phyloP scores from a whole-genome alignment of 441 rosid species.

The Erodium trifolium region DNA sequence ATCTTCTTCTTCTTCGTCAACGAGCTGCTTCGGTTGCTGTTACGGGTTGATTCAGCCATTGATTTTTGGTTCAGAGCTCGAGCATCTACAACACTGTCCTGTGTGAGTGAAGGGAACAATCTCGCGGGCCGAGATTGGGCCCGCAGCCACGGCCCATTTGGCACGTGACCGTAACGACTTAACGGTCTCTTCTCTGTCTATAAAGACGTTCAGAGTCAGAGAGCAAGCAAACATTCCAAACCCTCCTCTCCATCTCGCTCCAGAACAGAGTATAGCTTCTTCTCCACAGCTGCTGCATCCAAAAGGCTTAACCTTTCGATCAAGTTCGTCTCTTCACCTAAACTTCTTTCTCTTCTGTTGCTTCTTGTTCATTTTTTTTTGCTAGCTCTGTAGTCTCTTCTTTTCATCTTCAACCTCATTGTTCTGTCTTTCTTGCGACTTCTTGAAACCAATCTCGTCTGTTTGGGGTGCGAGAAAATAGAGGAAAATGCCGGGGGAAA shows the following conservation, averaged over 20 bases:
- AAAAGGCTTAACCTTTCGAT: conserved; percentile 4
- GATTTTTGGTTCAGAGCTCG: conserved; percentile 4
- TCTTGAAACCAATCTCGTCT: not conserved
- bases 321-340: not conserved
- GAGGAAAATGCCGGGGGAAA: not conserved
- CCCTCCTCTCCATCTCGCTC: not conserved
- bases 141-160: not conserved
- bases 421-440: conserved; percentile 1
- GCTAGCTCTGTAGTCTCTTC: not conserved
- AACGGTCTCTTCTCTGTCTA: conserved; percentile 11
- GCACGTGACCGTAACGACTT: not conserved
- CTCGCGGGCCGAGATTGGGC: not conserved
- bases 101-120: conserved; percentile 11
- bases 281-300: not conserved
- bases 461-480: not conserved
- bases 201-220: conserved; percentile 1
- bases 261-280: conserved; percentile 8
- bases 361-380: not conserved
- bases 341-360: not conserved
- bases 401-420: not conserved
- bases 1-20: not conserved
- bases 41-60: conserved; percentile 5
- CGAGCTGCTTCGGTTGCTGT: not conserved
- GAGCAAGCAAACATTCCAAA: conserved; percentile 11
- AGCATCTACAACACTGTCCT: not conserved